Evolutionary conservation across 176 grass and related monocot genomes (phyloP).

Genomic region (Thalia dealbata): DNA sequence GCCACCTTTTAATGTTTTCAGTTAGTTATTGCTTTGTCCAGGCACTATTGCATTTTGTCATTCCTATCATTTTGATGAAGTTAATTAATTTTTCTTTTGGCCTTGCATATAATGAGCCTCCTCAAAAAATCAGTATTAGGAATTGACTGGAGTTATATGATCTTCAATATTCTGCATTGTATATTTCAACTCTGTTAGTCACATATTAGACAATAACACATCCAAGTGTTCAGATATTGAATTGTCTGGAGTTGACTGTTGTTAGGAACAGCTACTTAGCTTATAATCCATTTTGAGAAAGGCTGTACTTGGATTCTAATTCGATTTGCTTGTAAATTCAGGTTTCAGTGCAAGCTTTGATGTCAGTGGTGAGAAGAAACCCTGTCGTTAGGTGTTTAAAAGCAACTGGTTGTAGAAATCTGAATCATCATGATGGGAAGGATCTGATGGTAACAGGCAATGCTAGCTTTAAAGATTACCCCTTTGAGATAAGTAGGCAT

Average conservation of each 20-base stretch:
- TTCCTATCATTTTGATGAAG: background rate
- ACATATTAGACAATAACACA: background rate
- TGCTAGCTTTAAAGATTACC: slow-evolving; percentile 28
- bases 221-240: background rate
- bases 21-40: no score
- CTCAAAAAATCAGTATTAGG: background rate
- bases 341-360: slow-evolving; percentile 62
- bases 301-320: background rate
- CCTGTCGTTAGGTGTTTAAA: slow-evolving; percentile 51
- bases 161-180: background rate
- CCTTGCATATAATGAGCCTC: background rate
- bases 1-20: no score
- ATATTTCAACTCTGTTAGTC: background rate
- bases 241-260: slow-evolving; percentile 1
- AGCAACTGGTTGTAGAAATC: slow-evolving; percentile 56
- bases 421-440: slow-evolving; percentile 6
- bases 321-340: slow-evolving; percentile 23
- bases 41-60: background rate
- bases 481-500: slow-evolving; percentile 33
- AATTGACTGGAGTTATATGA: background rate
- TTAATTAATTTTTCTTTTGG: background rate
- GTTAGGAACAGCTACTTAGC: background rate
- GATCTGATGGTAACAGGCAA: slow-evolving; percentile 23
- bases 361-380: slow-evolving; percentile 42
- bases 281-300: background rate